Evolutionary conservation across 2,329 filamentous ascomycete species (phyloP).

Genomic region (Ophiostoma tasmaniense): DNA sequence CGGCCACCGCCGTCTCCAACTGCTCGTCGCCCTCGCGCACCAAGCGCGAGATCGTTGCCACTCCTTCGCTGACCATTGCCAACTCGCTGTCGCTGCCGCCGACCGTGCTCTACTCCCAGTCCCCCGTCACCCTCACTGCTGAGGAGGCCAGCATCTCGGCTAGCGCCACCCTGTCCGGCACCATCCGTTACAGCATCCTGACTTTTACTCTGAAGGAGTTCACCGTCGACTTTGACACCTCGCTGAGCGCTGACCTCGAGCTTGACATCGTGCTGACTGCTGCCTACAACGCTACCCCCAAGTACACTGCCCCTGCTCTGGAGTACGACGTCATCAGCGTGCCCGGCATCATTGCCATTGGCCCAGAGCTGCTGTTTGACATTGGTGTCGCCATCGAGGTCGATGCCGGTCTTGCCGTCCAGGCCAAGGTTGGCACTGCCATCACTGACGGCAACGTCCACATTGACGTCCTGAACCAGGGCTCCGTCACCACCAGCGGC

Average conservation of each 20-base stretch:
- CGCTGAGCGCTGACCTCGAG: slow-evolving; percentile 30
- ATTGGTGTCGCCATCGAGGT: slow-evolving; percentile 11
- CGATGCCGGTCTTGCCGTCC: neutral
- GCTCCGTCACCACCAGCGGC: slow-evolving; percentile 12
- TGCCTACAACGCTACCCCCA: slow-evolving; percentile 28
- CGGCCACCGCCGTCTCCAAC: neutral
- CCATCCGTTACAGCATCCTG: slow-evolving; percentile 1
- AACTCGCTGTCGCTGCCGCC: neutral
- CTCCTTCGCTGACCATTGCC: neutral
- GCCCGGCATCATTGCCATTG: slow-evolving; percentile 31
- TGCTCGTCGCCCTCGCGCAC: neutral
- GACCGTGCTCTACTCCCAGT: neutral
- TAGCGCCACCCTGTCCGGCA: neutral
- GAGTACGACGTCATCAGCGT: slow-evolving; percentile 32
- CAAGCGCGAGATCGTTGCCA: neutral
- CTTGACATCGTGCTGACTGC: slow-evolving; percentile 30
- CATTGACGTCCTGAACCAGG: slow-evolving; percentile 25
- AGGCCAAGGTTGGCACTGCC: slow-evolving; percentile 2
- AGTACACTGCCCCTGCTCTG: slow-evolving; percentile 31
- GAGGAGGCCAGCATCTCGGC: neutral
- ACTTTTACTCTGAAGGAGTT: slow-evolving; percentile 26
- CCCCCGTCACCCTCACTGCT: neutral
- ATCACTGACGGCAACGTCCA: slow-evolving; percentile 22
- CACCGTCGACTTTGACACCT: slow-evolving; percentile 36
- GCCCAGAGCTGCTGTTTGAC: slow-evolving; percentile 13